These are phyloP conservation scores for Leucocoprinus birnbaumii DNA, from an alignment of 768 basidiomycete species.

Conservation along the genomic window DNA sequence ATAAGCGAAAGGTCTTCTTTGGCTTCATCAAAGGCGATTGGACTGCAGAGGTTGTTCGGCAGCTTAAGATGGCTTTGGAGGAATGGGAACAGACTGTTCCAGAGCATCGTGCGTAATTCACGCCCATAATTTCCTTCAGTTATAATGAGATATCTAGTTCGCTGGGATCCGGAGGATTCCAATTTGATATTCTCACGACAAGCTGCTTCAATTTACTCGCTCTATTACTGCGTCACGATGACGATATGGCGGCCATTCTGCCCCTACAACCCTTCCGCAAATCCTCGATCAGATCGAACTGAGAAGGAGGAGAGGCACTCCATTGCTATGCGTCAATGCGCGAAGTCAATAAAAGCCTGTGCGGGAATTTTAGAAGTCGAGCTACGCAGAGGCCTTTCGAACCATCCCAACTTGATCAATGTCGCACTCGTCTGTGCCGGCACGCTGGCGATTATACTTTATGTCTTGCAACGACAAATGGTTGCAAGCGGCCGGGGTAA, in stretches of 20 bases:
- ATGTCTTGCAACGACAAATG: constrained; percentile 47
- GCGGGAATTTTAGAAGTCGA: constrained; percentile 57
- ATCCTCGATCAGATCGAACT: neutral
- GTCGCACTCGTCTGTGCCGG: constrained; percentile 49
- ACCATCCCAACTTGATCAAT: constrained; percentile 39
- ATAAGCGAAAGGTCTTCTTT: constrained; percentile 55
- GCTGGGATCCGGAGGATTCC: constrained; percentile 53
- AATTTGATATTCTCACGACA: constrained; percentile 50
- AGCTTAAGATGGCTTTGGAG: constrained; percentile 66
- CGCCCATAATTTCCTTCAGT: neutral
- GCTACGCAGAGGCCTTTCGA: constrained; percentile 38
- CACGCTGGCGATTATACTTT: constrained; percentile 52
- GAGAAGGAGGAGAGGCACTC: neutral
- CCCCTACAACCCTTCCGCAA: neutral
- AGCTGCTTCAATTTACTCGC: constrained; percentile 51
- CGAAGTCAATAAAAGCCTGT: constrained; percentile 49
- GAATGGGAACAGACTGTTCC: constrained; percentile 74
- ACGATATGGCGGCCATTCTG: constrained; percentile 36
- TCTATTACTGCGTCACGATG: constrained; percentile 41
- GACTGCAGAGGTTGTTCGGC: constrained; percentile 57
- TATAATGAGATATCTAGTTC: constrained; percentile 12
- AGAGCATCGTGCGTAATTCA: constrained; percentile 49
- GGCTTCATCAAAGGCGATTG: constrained; percentile 51
- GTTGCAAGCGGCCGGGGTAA: constrained; percentile 18
- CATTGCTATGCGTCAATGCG: constrained; percentile 2